A percentile compares a stretch with the other conserved stretches of the same genome.
Conservation (phyloP, 2,329 filamentous ascomycete species). For the Tolypocladium sp. region DNA sequence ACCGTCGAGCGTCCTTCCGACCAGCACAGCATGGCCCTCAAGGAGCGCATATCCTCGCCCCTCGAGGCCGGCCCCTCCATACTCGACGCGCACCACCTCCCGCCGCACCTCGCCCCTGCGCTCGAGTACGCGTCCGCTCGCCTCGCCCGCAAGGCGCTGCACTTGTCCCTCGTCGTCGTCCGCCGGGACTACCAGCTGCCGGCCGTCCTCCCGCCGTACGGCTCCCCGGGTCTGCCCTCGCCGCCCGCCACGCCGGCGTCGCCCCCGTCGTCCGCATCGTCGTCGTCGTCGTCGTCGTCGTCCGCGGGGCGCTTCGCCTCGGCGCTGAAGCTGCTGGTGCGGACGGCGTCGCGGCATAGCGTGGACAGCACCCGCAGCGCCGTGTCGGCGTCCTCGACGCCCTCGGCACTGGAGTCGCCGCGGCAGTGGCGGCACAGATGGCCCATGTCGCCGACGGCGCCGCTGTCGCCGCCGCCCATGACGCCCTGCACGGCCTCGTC, state of each 20-base stretch:
- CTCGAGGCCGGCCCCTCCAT: conserved; percentile 54
- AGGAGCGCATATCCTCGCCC: conserved; percentile 51
- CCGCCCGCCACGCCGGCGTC: conserved; percentile 14
- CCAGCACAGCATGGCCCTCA: conserved; percentile 32
- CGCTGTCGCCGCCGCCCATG: conserved; percentile 32
- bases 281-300: conserved; percentile 14
- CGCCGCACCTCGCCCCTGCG: conserved; percentile 41
- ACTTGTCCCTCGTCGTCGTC: conserved; percentile 49
- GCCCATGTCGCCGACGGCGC: conserved; percentile 28
- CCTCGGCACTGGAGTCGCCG: background rate
- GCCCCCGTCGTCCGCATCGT: conserved; percentile 6
- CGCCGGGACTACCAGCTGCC: conserved; percentile 48
- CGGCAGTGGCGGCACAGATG: background rate
- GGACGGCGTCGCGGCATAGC: conserved; percentile 12
- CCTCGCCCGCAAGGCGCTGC: conserved; percentile 44
- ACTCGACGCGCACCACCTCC: conserved; percentile 48
- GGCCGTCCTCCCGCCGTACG: conserved; percentile 13
- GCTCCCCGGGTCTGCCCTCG: conserved; percentile 6
- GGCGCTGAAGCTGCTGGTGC: conserved; percentile 21
- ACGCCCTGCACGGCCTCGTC: conserved; percentile 38
- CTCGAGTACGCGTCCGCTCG: conserved; percentile 50
- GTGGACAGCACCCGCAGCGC: conserved; percentile 8
- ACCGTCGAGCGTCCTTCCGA: background rate
- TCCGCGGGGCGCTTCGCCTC: conserved; percentile 18
- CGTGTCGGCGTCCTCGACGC: background rate